Conservation (phyloP, 2,329 filamentous ascomycete species). For the Colletotrichum abscissum region DNA sequence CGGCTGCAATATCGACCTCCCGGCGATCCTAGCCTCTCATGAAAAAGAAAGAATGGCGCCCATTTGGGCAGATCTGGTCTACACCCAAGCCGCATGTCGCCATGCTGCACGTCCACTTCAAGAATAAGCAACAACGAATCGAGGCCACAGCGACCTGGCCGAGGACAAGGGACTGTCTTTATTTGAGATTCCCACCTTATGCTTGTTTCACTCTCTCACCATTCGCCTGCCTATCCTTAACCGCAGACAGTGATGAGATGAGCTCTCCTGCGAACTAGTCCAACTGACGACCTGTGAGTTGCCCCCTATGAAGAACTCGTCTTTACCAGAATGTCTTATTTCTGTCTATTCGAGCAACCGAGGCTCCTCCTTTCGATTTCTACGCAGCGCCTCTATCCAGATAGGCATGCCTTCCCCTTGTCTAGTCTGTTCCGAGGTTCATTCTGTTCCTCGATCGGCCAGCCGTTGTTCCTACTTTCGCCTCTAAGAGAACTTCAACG, state of each 20-base stretch:
- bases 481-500: background rate
- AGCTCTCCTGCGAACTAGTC: background rate
- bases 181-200: conserved; percentile 29
- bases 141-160: conserved; percentile 14
- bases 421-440: background rate
- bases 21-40: conserved; percentile 21
- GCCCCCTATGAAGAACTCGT: background rate
- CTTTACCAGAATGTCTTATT: conserved; percentile 31
- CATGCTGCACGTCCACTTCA: conserved; percentile 12
- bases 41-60: conserved; percentile 27
- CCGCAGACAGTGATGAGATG: background rate
- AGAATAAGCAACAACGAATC: conserved; percentile 29
- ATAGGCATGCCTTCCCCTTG: background rate
- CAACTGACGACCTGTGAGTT: background rate
- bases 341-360: conserved; percentile 18
- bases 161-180: conserved; percentile 19
- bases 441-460: background rate
- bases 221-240: background rate
- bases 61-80: conserved; percentile 28
- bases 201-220: conserved; percentile 34
- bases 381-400: background rate
- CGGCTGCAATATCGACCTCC: conserved; percentile 33
- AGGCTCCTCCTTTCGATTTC: conserved; percentile 5
- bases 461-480: background rate
- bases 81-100: conserved; percentile 19